phyloP scores from a whole-genome alignment of 2,329 filamentous ascomycete genomes.

The Cytospora chrysosperma region DNA sequence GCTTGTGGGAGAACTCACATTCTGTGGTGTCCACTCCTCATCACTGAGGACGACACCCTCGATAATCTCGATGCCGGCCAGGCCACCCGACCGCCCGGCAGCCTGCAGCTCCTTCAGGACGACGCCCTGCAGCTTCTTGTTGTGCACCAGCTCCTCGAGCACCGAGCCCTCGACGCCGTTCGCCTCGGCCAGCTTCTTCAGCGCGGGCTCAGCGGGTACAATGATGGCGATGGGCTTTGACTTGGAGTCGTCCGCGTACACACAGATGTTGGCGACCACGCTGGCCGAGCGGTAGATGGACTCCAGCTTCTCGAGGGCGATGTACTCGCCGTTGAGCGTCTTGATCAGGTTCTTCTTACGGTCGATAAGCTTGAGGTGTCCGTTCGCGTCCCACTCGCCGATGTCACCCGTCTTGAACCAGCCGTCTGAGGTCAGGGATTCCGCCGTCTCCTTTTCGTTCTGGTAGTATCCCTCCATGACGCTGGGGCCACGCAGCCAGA shows the following conservation, averaged over 20 bases:
- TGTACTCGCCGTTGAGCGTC: slow-evolving; percentile 79
- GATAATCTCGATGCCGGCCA: slow-evolving; percentile 67
- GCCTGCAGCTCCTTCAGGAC: slow-evolving; percentile 66
- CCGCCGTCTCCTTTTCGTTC: slow-evolving; percentile 72
- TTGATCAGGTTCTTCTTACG: slow-evolving; percentile 90
- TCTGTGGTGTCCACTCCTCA: slow-evolving; percentile 74
- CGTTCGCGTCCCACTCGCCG: slow-evolving; percentile 71
- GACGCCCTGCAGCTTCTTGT: slow-evolving; percentile 61
- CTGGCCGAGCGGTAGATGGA: slow-evolving; percentile 51
- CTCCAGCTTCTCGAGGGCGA: slow-evolving; percentile 72
- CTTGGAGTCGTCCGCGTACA: slow-evolving; percentile 52
- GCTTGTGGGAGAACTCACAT: slow-evolving; percentile 52
- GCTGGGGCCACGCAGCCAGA: slow-evolving; percentile 78
- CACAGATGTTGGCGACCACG: slow-evolving; percentile 56
- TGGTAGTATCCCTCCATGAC: slow-evolving; percentile 74
- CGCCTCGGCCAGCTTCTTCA: slow-evolving; percentile 50
- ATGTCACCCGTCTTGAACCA: slow-evolving; percentile 92
- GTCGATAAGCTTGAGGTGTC: slow-evolving; percentile 74
- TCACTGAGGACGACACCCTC: slow-evolving; percentile 69
- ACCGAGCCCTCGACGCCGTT: slow-evolving; percentile 49
- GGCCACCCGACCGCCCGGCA: slow-evolving; percentile 59
- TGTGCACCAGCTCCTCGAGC: slow-evolving; percentile 66
- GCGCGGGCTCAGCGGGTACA: slow-evolving; percentile 54
- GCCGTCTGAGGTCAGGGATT: slow-evolving; percentile 67
- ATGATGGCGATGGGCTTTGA: slow-evolving; percentile 57